These are phyloP conservation scores for Henckelia pumila DNA, from an alignment of 257 asterid species.

Conservation along the genomic window DNA sequence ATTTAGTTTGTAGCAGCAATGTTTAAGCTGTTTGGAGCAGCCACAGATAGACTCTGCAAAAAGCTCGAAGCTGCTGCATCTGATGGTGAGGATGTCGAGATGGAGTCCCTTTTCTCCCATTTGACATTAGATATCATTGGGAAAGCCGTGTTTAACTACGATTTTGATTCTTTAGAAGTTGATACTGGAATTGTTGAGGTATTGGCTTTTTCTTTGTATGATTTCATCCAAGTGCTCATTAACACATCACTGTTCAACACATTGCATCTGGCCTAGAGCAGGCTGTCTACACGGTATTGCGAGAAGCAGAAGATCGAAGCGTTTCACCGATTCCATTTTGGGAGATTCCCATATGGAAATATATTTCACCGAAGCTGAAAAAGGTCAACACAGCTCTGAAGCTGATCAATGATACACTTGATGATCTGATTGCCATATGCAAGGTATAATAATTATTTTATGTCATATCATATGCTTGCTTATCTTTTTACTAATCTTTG, in stretches of 20 bases:
- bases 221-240: constrained; percentile 20
- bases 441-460: constrained; percentile 54
- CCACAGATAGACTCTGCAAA: constrained; percentile 78
- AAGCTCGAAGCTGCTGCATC: constrained; percentile 89
- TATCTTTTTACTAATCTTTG: background rate
- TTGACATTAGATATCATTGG: constrained; percentile 94
- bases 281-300: constrained; percentile 93
- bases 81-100: constrained; percentile 91
- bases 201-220: constrained; percentile 28
- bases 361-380: constrained; percentile 83
- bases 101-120: constrained; percentile 98
- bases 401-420: constrained; percentile 76
- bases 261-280: constrained; percentile 37
- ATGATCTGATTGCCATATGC: constrained; percentile 77
- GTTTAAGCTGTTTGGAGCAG: constrained; percentile 83
- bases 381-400: constrained; percentile 82
- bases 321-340: constrained; percentile 92
- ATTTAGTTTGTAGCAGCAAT: constrained; percentile 88
- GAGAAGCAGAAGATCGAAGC: constrained; percentile 97
- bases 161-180: constrained; percentile 80
- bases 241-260: constrained; percentile 15
- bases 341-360: constrained; percentile 99
- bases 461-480: background rate
- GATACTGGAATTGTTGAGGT: constrained; percentile 96
- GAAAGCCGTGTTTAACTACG: constrained; percentile 95